These are phyloP conservation scores for Fusarium temperatum DNA, from an alignment of 2,329 filamentous ascomycete genomes.

Conservation along the genomic window DNA sequence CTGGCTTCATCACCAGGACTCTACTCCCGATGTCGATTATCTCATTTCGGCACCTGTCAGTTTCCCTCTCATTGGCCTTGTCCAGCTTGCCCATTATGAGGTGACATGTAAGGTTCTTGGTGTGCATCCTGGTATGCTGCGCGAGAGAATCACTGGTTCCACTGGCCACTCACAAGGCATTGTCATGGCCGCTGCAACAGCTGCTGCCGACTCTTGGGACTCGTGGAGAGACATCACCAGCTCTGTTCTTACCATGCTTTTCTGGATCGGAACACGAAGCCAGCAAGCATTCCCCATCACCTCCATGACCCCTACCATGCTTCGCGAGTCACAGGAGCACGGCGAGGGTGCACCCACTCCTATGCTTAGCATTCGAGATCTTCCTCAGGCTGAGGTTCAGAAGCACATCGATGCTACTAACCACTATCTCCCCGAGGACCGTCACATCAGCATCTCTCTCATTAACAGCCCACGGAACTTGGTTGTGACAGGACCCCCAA, in stretches of 20 bases:
- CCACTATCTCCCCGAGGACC: constrained; percentile 89
- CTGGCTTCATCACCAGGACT: constrained; percentile 89
- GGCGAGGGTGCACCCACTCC: constrained; percentile 96
- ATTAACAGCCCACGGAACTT: constrained; percentile 97
- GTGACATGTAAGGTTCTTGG: constrained; percentile 94
- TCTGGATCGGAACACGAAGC: constrained; percentile 97
- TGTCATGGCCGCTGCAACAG: constrained; percentile 90
- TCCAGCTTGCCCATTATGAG: constrained; percentile 94
- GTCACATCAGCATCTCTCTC: constrained; percentile 93
- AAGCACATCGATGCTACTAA: constrained; percentile 98
- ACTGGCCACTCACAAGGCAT: constrained; percentile 98
- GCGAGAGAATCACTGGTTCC: constrained; percentile 84
- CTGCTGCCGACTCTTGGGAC: constrained; percentile 92
- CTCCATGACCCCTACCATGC: constrained; percentile 86
- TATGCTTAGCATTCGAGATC: constrained; percentile 96
- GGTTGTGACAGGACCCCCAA: constrained; percentile 94
- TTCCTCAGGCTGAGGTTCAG: constrained; percentile 87
- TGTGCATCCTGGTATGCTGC: constrained; percentile 86
- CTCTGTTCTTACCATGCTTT: constrained; percentile 88
- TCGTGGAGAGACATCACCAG: constrained; percentile 83
- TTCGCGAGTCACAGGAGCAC: constrained; percentile 92
- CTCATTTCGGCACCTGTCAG: constrained; percentile 94
- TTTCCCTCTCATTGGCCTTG: constrained; percentile 93
- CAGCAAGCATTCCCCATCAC: constrained; percentile 97
- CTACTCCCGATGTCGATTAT: constrained; percentile 93